Percentiles rank a stretch among this genome's conserved stretches.
Conservation (phyloP, 1,284 basidiomycete genomes). For the Ceratobasidium sp. region DNA sequence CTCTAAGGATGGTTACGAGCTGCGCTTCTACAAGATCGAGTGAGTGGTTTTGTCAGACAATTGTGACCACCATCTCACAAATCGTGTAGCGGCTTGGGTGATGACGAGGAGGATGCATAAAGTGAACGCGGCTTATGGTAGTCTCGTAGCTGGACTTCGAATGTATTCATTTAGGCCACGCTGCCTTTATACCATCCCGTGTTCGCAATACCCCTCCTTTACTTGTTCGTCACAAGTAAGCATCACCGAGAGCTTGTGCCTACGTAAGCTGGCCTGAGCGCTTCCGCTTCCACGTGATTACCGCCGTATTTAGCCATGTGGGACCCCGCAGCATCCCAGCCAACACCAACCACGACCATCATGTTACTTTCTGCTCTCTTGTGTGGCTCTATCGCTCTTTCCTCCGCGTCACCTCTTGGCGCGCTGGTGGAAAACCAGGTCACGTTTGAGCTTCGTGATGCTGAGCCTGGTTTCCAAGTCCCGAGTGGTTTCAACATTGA, state of each 20-base stretch:
- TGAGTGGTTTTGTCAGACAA: conserved; percentile 61
- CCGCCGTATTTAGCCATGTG: conserved; percentile 24
- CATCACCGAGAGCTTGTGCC: background rate
- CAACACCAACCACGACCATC: conserved; percentile 23
- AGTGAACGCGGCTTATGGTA: background rate
- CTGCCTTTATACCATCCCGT: conserved; percentile 34
- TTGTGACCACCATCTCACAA: background rate
- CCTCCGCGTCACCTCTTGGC: conserved; percentile 40
- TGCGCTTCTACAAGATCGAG: conserved; percentile 96
- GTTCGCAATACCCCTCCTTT: conserved; percentile 19
- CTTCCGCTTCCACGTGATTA: conserved; percentile 14
- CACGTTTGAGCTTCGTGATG: conserved; percentile 19
- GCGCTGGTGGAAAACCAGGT: conserved; percentile 31
- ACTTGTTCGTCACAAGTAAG: background rate
- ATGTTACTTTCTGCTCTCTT: conserved; percentile 43
- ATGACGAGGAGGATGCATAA: conserved; percentile 46
- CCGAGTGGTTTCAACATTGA: conserved; percentile 68
- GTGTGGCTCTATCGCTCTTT: conserved; percentile 41
- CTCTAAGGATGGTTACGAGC: conserved; percentile 89
- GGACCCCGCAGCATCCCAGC: background rate
- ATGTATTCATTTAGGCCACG: conserved; percentile 24
- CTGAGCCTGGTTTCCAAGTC: conserved; percentile 19
- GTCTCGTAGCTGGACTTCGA: conserved; percentile 28
- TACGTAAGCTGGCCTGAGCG: background rate
- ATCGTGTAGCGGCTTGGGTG: conserved; percentile 39